Conservation (phyloP, 768 basidiomycete species). For the Gloeostereum incarnatum region DNA sequence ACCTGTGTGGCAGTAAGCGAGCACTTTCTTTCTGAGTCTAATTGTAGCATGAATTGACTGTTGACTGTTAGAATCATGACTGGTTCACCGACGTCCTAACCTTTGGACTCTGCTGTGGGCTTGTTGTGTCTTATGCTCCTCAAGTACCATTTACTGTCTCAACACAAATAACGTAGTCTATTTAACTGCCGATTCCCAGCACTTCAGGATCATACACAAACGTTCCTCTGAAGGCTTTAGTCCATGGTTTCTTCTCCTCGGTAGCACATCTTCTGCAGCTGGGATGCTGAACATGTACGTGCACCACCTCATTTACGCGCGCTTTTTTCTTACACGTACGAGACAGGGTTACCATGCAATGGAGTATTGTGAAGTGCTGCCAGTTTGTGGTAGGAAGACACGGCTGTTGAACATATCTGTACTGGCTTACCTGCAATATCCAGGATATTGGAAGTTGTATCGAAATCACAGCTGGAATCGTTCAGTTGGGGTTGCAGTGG, state of each 20-base stretch:
- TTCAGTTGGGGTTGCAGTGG: conserved; percentile 83
- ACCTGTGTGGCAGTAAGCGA: too few species aligned
- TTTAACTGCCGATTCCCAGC: conserved; percentile 27
- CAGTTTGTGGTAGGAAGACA: conserved; percentile 69
- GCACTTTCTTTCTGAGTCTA: too few species aligned
- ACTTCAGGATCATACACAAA: conserved; percentile 68
- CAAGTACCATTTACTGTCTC: conserved; percentile 41
- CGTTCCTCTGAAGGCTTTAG: conserved; percentile 85
- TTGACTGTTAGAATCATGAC: conserved; percentile 80
- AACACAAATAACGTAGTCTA: neutral
- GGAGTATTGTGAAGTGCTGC: conserved; percentile 78
- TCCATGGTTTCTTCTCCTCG: conserved; percentile 85
- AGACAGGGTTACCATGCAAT: conserved; percentile 74
- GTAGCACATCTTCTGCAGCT: conserved; percentile 75
- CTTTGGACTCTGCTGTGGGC: conserved; percentile 54
- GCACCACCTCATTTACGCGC: neutral
- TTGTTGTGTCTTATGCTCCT: conserved; percentile 77
- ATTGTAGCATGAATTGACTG: too few species aligned
- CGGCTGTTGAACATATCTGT: neutral
- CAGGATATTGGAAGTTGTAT: conserved; percentile 67
- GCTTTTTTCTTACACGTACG: conserved; percentile 4
- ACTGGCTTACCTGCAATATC: conserved; percentile 1
- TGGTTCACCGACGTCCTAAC: conserved; percentile 62
- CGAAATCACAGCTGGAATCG: conserved; percentile 71
- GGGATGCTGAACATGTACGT: conserved; percentile 79